phyloP scores from a whole-genome alignment of 495 filamentous ascomycete genomes.

The Hyphodiscus hymeniophilus region DNA sequence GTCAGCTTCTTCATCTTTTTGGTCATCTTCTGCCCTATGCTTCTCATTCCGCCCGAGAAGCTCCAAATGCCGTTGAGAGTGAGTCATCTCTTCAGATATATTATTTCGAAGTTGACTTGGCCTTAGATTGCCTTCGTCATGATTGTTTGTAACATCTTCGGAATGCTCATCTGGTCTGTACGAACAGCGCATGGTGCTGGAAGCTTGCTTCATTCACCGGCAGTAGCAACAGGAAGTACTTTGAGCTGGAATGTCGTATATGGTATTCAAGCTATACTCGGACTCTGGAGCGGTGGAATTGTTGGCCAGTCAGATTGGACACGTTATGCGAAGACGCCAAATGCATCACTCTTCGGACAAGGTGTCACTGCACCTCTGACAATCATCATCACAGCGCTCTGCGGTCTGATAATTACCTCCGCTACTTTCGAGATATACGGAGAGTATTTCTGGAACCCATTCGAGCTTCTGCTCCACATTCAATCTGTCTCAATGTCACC shows the following conservation, averaged over 20 bases:
- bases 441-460: slow-evolving; percentile 31
- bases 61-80: slow-evolving; percentile 27
- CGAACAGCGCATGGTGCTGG: slow-evolving; percentile 15
- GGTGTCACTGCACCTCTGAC: slow-evolving; percentile 14
- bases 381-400: slow-evolving; percentile 21
- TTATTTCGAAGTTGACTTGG: not conserved
- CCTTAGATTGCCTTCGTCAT: slow-evolving; percentile 42
- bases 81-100: not conserved
- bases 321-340: slow-evolving; percentile 17
- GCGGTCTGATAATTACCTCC: slow-evolving; percentile 29
- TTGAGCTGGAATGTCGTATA: slow-evolving; percentile 17
- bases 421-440: slow-evolving; percentile 32
- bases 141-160: slow-evolving; percentile 19
- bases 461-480: slow-evolving; percentile 23
- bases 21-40: slow-evolving; percentile 29
- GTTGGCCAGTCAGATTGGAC: slow-evolving; percentile 20
- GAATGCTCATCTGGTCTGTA: slow-evolving; percentile 17
- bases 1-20: slow-evolving; percentile 34
- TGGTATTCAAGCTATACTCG: slow-evolving; percentile 16
- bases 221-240: slow-evolving; percentile 12
- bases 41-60: slow-evolving; percentile 35
- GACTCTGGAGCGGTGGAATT: slow-evolving; percentile 18
- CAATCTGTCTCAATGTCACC: slow-evolving; percentile 16
- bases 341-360: slow-evolving; percentile 18
- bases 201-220: slow-evolving; percentile 6